Base-by-base conservation (phyloP, 176 grass and related monocot species). In the Zoysia pacifica region DNA sequence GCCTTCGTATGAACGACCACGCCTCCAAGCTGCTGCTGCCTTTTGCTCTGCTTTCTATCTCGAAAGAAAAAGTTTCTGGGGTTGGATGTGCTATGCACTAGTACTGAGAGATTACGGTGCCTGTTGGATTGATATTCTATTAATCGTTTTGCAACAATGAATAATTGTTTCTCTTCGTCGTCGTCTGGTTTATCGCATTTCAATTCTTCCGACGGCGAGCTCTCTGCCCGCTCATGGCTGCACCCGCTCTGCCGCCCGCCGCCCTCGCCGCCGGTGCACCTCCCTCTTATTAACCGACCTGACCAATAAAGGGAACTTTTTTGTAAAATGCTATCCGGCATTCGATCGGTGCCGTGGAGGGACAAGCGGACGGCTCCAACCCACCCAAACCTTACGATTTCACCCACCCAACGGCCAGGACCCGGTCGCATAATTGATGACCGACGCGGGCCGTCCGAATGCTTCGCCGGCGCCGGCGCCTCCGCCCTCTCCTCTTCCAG, bases 1-100 rank as follows among this genome's bases (percentile, higher is more conserved):
- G 93, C 90, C 11, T 97, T 93, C 77, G 85, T 97, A 65, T 97
- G 81, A 62, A 54, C n/a, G 74, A 79, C 37, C 11, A 55, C 11
- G 4, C 0, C 19, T 37, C 39, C 67, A 1, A 43, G 19, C 64
- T 36, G 19, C 70, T 7, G n/a, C 36, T 5, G 38, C 36, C 40
- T 67, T 10, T 15, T 3, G 8, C 20, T 11, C 60, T 5, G 13
- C 67, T 48, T 58, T 64, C 46, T 15, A 2, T 3, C 14, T 65
- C 2, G 9, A 15, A 19, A 11, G 19, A 37, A 71, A 1, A 15
- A 45, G 69, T 71, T 50, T 51, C 5, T 41, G 37, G 48, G 52
- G 11, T 37, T 40, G 4, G 14, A 39, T 87, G 72, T 82, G 28
- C 28, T 28, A 81, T 70, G 54, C 63, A 55, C 52, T 14, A 51